Evolutionary conservation across 2,329 filamentous ascomycete genomes (phyloP).

Genomic region (Fusarium tuaranense): DNA sequence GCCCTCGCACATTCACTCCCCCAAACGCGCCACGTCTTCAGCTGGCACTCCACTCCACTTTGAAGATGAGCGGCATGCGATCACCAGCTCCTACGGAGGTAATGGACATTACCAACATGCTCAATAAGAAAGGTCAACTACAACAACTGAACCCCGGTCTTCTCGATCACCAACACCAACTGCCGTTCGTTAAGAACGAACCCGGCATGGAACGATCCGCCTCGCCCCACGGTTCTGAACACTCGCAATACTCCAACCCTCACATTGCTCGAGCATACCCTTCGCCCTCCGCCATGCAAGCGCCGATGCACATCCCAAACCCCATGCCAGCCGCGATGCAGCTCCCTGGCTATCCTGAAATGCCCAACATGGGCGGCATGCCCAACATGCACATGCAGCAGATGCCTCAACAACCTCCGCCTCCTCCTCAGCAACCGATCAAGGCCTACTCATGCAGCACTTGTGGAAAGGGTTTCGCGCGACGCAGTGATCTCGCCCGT

Average conservation of each 20-base stretch:
- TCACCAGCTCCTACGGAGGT: constrained; percentile 60
- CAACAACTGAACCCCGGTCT: constrained; percentile 50
- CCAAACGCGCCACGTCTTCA: constrained; percentile 39
- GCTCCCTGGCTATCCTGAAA: constrained; percentile 55
- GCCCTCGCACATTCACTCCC: constrained; percentile 32
- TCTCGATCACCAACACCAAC: constrained; percentile 48
- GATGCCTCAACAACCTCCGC: constrained; percentile 49
- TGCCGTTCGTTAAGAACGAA: constrained; percentile 51
- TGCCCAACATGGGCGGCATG: constrained; percentile 56
- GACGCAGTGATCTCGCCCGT: constrained; percentile 91
- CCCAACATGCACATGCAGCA: constrained; percentile 55
- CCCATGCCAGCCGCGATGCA: constrained; percentile 58
- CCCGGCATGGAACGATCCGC: constrained; percentile 64
- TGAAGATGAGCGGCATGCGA: constrained; percentile 53
- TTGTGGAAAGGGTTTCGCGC: constrained; percentile 91
- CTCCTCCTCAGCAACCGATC: constrained; percentile 52
- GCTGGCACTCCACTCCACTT: constrained; percentile 29
- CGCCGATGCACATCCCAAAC: constrained; percentile 60
- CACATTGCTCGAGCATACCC: constrained; percentile 64
- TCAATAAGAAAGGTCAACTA: constrained; percentile 61
- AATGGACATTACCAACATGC: constrained; percentile 66
- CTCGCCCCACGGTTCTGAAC: constrained; percentile 70
- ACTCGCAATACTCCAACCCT: constrained; percentile 66
- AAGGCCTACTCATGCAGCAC: constrained; percentile 91
- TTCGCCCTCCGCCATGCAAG: constrained; percentile 65